A percentile compares a stretch with the other conserved stretches of the same genome.
Conservation (phyloP, 1,284 basidiomycete species). For the Austroboletus novae-zelandiae region DNA sequence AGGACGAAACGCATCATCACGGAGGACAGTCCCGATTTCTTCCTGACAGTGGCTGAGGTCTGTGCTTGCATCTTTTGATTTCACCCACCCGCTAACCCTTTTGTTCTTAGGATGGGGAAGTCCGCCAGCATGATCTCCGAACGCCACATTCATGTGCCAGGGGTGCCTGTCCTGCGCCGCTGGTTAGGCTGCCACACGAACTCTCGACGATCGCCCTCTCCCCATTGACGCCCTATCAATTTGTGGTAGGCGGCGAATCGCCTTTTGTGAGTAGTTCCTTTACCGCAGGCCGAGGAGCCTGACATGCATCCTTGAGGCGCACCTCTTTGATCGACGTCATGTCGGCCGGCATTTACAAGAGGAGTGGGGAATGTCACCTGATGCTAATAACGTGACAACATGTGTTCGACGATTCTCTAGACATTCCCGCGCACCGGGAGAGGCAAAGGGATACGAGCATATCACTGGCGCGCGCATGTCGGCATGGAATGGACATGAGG, state of each 20-base stretch:
- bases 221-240: constrained; percentile 68
- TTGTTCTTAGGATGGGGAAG: constrained; percentile 54
- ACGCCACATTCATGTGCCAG: constrained; percentile 58
- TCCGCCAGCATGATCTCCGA: constrained; percentile 86
- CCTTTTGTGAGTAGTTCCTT: constrained; percentile 50
- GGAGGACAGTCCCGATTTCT: constrained; percentile 80
- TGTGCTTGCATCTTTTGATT: constrained; percentile 14
- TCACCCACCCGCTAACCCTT: constrained; percentile 5
- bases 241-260: constrained; percentile 73
- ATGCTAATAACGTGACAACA: constrained; percentile 55
- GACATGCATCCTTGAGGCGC: constrained; percentile 51
- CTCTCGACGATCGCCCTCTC: constrained; percentile 68
- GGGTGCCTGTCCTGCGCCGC: constrained; percentile 61
- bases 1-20: constrained; percentile 81
- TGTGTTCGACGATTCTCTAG: constrained; percentile 87
- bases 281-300: background rate
- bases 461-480: constrained; percentile 83
- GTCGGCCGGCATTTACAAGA: constrained; percentile 58
- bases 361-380: constrained; percentile 70
- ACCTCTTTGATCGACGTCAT: constrained; percentile 87
- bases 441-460: constrained; percentile 50
- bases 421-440: constrained; percentile 34
- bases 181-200: constrained; percentile 58
- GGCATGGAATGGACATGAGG: constrained; percentile 75
- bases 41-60: constrained; percentile 85